Conservation (phyloP, 805 yeast species). For the Pichia sporocuriosa region DNA sequence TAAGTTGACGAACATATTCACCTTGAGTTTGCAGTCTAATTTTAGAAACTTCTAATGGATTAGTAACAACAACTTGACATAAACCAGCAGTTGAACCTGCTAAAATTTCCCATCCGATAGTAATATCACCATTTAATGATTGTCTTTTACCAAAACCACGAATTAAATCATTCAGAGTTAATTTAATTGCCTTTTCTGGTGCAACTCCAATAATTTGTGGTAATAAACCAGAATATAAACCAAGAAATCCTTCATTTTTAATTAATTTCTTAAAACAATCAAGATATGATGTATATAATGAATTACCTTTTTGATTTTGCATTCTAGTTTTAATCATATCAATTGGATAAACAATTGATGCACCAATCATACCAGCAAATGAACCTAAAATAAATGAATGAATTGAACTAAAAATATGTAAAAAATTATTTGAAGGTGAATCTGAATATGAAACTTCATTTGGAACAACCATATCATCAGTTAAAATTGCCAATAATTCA, state of each 20-base stretch:
- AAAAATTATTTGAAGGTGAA: conserved; percentile 39
- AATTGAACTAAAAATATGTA: conserved; percentile 74
- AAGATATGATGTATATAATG: conserved; percentile 68
- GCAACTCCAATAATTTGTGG: conserved; percentile 97
- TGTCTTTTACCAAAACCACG: conserved; percentile 59
- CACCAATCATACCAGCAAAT: conserved; percentile 95
- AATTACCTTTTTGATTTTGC: conserved; percentile 83
- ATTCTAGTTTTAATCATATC: conserved; percentile 93
- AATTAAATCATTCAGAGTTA: conserved; percentile 86
- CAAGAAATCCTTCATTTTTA: conserved; percentile 69
- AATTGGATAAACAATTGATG: conserved; percentile 95
- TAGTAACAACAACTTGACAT: conserved; percentile 92
- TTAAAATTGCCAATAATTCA: conserved; percentile 35
- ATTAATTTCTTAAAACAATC: conserved; percentile 83
- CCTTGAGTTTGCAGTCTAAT: conserved; percentile 94
- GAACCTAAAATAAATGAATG: conserved; percentile 89
- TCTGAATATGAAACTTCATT: conserved; percentile 30
- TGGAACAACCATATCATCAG: conserved; percentile 41
- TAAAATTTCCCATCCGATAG: conserved; percentile 57
- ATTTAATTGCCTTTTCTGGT: conserved; percentile 95
- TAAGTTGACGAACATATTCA: conserved; percentile 40
- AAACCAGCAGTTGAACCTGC: conserved; percentile 97
- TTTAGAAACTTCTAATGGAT: conserved; percentile 93
- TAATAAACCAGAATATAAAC: conserved; percentile 85
- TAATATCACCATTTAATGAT: conserved; percentile 42